A percentile compares a stretch with the other conserved stretches of the same genome.
These are phyloP conservation scores for Backusella westeae DNA, from an alignment of 192 early-diverging fungal species.

Conservation along the genomic window DNA sequence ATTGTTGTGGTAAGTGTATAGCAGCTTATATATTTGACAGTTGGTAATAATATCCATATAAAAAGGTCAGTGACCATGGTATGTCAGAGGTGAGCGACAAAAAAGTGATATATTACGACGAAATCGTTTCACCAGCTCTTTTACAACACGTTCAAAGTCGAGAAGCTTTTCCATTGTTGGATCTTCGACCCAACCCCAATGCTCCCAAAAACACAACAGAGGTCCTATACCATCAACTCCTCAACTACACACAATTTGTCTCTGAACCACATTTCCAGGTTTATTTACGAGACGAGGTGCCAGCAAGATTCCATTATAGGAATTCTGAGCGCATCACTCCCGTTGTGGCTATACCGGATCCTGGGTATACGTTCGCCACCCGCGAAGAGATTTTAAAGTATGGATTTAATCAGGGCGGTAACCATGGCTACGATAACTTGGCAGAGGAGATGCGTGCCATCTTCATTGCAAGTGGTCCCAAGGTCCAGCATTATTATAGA, in stretches of 20 bases:
- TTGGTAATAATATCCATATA: neutral
- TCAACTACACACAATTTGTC: slow-evolving; percentile 41
- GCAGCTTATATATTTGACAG: neutral
- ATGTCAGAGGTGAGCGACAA: neutral
- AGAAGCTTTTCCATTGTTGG: slow-evolving; percentile 62
- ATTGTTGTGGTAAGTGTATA: slow-evolving; percentile 38
- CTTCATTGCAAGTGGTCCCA: slow-evolving; percentile 77
- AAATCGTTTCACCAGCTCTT: slow-evolving; percentile 39
- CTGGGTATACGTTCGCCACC: slow-evolving; percentile 60
- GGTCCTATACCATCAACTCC: slow-evolving; percentile 47
- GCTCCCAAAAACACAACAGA: slow-evolving; percentile 37
- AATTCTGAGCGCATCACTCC: slow-evolving; percentile 67
- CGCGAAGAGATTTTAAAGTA: slow-evolving; percentile 24
- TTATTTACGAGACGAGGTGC: slow-evolving; percentile 72
- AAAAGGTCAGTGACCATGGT: slow-evolving; percentile 10
- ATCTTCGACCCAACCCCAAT: slow-evolving; percentile 53
- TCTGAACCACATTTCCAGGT: slow-evolving; percentile 51
- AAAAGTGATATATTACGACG: slow-evolving; percentile 66
- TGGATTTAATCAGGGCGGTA: slow-evolving; percentile 44
- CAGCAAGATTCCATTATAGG: slow-evolving; percentile 69
- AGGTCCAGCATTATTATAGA: slow-evolving; percentile 1
- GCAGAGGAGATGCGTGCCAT: slow-evolving; percentile 80
- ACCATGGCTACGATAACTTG: slow-evolving; percentile 85
- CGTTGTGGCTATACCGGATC: slow-evolving; percentile 66
- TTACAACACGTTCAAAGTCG: slow-evolving; percentile 45